Evolutionary conservation across 2,329 filamentous ascomycete genomes (phyloP).

Genomic region (Pyricularia pennisetigena): DNA sequence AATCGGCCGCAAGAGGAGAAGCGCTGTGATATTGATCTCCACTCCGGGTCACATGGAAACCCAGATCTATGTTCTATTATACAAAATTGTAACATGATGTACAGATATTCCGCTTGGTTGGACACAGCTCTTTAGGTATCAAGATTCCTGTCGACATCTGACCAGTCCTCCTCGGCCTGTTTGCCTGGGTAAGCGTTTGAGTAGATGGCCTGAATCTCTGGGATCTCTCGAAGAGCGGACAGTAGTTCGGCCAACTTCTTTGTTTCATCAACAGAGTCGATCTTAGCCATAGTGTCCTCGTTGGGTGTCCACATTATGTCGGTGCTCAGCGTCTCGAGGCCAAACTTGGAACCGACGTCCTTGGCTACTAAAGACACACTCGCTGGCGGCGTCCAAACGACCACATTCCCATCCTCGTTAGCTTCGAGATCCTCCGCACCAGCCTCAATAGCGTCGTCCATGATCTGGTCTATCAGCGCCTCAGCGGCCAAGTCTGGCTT

Average conservation of each 20-base stretch:
- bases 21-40: background rate
- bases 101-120: conserved; percentile 10
- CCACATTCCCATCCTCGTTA: conserved; percentile 56
- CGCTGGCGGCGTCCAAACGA: conserved; percentile 61
- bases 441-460: conserved; percentile 75
- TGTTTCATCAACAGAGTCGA: conserved; percentile 47
- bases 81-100: conserved; percentile 18
- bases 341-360: conserved; percentile 50
- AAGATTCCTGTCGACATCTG: conserved; percentile 39
- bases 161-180: conserved; percentile 44
- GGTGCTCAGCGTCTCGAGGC: conserved; percentile 58
- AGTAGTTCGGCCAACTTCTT: conserved; percentile 50
- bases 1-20: background rate
- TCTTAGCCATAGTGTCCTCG: conserved; percentile 60
- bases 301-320: conserved; percentile 84
- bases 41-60: background rate
- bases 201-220: conserved; percentile 71
- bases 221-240: conserved; percentile 51
- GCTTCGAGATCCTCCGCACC: conserved; percentile 64
- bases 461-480: conserved; percentile 58
- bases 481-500: conserved; percentile 13
- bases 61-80: background rate
- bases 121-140: conserved; percentile 24
- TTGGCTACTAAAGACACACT: conserved; percentile 55
- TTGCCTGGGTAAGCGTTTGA: conserved; percentile 51